Base-by-base conservation (phyloP, 2,329 filamentous ascomycete genomes). In the Epichloe gansuensis region DNA sequence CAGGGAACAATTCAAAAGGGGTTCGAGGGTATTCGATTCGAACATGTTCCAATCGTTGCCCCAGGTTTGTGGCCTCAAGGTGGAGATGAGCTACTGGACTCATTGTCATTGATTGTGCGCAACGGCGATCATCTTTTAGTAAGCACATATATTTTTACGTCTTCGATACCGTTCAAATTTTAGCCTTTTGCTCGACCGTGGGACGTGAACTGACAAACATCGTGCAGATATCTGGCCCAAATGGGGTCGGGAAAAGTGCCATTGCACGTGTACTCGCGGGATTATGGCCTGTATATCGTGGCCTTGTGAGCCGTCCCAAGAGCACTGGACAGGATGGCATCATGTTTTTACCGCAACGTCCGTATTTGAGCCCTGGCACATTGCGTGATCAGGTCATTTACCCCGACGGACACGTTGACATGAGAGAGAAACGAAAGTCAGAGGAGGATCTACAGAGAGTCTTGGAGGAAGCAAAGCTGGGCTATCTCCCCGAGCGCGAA, bases 311-410 rank as follows among this genome's bases (percentile, higher is more conserved):
- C 54, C 82, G 91, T 1, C 91, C 93, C 3, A 88, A 93, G 63
- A 78, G 74, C 41, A 80, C 81, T 43, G 90, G 90, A 41, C 78
- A 85, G 56, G 91, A 97, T 58, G 93, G 93, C 54, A 95, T 98
- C 71, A 97, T 98, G 91, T 97, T 98, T 71, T 77, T 98, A 11
- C 93, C 93, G 0, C 93, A 98, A 67, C 80, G 91, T 15, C 90
- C 91, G 0, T 97, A 97, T 63, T 80, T 97, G 37, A 91, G 85
- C 66, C 86, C 91, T 23, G 93, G 93, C 38, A 97, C 93, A 1
- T 75, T 97, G 9, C 85, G 93, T 28, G 94, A 98, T 62, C 94
- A 98, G 71, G 89, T 98, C 62, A 96, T 97, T 64, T 98, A 98
- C 61, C 93, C 93, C 0, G 90, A 98, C 61, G 91, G 89, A 6